Evolutionary conservation across 2,329 filamentous ascomycete species (phyloP).

Genomic region (Cordyceps javanica): DNA sequence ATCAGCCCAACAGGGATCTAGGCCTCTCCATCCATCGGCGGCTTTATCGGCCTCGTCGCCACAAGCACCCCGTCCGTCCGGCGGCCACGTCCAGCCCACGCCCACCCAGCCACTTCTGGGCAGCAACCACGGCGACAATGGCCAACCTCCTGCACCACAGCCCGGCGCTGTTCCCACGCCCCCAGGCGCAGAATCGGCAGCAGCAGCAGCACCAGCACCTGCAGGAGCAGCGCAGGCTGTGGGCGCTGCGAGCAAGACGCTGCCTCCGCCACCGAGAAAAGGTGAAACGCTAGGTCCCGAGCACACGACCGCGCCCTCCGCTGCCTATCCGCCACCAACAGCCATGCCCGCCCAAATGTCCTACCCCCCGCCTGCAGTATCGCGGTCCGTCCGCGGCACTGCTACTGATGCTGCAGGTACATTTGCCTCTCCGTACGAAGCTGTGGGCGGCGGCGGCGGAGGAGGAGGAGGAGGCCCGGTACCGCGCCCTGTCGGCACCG

Average conservation of each 20-base stretch:
- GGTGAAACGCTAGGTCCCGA: slow-evolving; percentile 32
- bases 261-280: slow-evolving; percentile 47
- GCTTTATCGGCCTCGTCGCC: neutral
- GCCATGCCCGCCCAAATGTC: slow-evolving; percentile 29
- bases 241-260: neutral
- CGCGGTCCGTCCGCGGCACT: slow-evolving; percentile 26
- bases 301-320: slow-evolving; percentile 26
- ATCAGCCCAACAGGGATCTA: slow-evolving; percentile 40
- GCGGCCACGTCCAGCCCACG: slow-evolving; percentile 36
- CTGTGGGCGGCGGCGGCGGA: neutral
- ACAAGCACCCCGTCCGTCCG: slow-evolving; percentile 24
- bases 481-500: slow-evolving; percentile 14
- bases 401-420: slow-evolving; percentile 25
- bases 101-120: slow-evolving; percentile 28
- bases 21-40: neutral
- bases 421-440: slow-evolving; percentile 2
- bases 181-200: slow-evolving; percentile 24
- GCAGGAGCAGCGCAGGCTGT: neutral
- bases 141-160: slow-evolving; percentile 50
- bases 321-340: slow-evolving; percentile 40
- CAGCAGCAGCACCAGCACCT: too few relatives aligned
- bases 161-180: slow-evolving; percentile 49
- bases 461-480: too few relatives aligned
- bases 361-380: neutral
- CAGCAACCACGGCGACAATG: slow-evolving; percentile 40